Conservation (phyloP, 2,329 filamentous ascomycete species). For the Verticillium albo-atrum region DNA sequence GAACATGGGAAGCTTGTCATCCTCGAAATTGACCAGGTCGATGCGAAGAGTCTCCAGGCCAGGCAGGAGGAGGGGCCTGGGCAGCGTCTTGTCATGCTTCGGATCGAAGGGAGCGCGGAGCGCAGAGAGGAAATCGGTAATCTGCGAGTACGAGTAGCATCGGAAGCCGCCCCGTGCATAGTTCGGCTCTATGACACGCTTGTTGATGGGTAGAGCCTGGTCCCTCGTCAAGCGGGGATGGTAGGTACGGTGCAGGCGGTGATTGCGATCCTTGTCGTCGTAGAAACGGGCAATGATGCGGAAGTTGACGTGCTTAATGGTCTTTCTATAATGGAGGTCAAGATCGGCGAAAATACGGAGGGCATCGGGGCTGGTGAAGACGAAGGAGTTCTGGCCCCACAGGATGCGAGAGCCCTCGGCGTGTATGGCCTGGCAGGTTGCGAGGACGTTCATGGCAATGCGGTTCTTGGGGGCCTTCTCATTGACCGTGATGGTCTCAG, state of each 20-base stretch:
- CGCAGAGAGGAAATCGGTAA: conserved; percentile 47
- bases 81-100: conserved; percentile 22
- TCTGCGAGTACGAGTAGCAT: conserved; percentile 50
- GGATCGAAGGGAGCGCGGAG: conserved; percentile 48
- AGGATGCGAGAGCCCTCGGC: conserved; percentile 44
- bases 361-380: conserved; percentile 48
- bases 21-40: conserved; percentile 51
- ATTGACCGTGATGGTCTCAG: conserved; percentile 35
- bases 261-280: conserved; percentile 32
- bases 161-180: conserved; percentile 48
- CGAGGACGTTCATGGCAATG: conserved; percentile 49
- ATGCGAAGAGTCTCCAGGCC: conserved; percentile 42
- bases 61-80: conserved; percentile 40
- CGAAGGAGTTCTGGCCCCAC: conserved; percentile 48
- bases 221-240: conserved; percentile 36
- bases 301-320: conserved; percentile 42
- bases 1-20: conserved; percentile 38
- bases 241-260: conserved; percentile 31
- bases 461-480: conserved; percentile 42
- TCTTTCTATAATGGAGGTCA: conserved; percentile 32
- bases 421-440: conserved; percentile 45
- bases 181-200: conserved; percentile 38
- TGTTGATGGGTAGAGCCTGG: conserved; percentile 35
- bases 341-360: conserved; percentile 46
- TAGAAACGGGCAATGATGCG: conserved; percentile 53